Conservation (phyloP, 768 basidiomycete species). For the Floccularia luteovirens region DNA sequence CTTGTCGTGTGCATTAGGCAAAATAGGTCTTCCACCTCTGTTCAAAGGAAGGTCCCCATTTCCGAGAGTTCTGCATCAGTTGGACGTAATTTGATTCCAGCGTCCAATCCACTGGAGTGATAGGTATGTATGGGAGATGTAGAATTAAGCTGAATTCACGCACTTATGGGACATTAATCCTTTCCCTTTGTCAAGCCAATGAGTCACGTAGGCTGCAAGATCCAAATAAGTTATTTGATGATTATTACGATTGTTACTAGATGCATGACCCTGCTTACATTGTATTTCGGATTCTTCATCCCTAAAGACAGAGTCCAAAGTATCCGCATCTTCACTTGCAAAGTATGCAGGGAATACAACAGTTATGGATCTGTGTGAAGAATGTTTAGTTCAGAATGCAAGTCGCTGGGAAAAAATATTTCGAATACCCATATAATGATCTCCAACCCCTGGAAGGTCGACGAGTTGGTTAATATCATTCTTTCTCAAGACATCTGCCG, state of each 20-base stretch:
- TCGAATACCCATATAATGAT: background rate
- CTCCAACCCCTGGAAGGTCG: conserved; percentile 1
- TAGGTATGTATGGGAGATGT: background rate
- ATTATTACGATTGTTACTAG: too few relatives aligned
- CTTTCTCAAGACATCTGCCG: background rate
- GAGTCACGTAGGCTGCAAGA: conserved; percentile 12
- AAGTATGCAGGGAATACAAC: conserved; percentile 18
- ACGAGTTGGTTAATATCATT: background rate
- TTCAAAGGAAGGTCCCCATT: conserved; percentile 25
- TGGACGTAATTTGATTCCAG: conserved; percentile 32
- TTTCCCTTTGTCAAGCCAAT: background rate
- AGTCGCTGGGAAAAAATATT: background rate
- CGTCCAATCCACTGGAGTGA: conserved; percentile 23
- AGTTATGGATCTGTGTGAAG: conserved; percentile 21
- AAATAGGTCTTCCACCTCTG: conserved; percentile 25
- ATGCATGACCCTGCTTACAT: too few relatives aligned
- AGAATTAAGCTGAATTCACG: background rate
- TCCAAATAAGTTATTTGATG: conserved; percentile 16
- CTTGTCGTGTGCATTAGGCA: conserved; percentile 28
- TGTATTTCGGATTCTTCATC: too few relatives aligned
- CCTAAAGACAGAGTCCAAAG: too few relatives aligned
- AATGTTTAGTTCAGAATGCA: background rate
- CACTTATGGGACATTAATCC: background rate
- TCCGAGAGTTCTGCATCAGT: conserved; percentile 21
- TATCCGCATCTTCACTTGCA: conserved; percentile 18